Conservation (phyloP, 2,329 filamentous ascomycete genomes). For the Aureobasidium sp. region DNA sequence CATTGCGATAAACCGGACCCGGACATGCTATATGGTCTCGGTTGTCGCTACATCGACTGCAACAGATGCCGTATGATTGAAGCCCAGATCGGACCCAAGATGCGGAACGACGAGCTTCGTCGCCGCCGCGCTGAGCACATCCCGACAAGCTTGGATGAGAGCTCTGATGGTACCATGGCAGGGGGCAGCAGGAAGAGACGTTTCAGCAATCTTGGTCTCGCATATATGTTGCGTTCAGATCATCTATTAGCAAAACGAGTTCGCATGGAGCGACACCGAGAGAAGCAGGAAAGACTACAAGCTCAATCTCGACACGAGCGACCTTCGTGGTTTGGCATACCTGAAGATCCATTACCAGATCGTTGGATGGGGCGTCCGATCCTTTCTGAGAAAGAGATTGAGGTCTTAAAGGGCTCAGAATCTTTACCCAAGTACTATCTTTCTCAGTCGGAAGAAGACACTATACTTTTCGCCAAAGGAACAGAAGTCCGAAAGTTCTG, state of each 20-base stretch:
- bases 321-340: background rate
- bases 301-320: background rate
- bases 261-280: background rate
- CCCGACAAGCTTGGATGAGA: background rate
- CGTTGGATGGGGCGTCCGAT: slow-evolving; percentile 11
- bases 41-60: background rate
- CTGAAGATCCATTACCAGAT: slow-evolving; percentile 7
- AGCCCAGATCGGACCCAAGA: background rate
- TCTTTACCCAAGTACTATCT: slow-evolving; percentile 3
- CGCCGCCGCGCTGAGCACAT: background rate
- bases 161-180: background rate
- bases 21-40: background rate
- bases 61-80: background rate
- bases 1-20: slow-evolving; percentile 1
- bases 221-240: background rate
- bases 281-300: background rate
- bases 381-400: background rate
- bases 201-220: background rate
- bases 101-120: slow-evolving; percentile 1
- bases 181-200: background rate
- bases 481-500: background rate
- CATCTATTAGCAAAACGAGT: background rate
- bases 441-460: background rate
- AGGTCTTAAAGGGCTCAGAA: background rate
- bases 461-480: background rate